These are phyloP conservation scores for Echites panduratus DNA, from an alignment of 257 asterid genomes.

Conservation along the genomic window DNA sequence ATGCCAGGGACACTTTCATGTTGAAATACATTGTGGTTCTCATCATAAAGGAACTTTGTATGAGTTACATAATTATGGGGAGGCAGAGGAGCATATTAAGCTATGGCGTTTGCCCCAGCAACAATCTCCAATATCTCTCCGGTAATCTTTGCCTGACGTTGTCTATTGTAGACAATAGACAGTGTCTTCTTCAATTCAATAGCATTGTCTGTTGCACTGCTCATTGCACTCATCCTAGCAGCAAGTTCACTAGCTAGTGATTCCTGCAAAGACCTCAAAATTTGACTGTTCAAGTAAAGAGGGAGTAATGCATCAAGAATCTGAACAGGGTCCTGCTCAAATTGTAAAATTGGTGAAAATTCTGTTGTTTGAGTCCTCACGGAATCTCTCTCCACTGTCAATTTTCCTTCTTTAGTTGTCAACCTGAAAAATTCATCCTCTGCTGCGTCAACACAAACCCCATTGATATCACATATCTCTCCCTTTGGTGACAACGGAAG, in stretches of 20 bases:
- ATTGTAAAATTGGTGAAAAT: conserved; percentile 77
- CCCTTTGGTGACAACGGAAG: conserved; percentile 92
- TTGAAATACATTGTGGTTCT: conserved; percentile 34
- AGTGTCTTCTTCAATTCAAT: conserved; percentile 54
- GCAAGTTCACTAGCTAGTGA: conserved; percentile 88
- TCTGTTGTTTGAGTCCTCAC: conserved; percentile 55
- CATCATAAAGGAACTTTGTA: conserved; percentile 30
- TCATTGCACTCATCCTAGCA: conserved; percentile 92
- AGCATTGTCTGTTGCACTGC: conserved; percentile 77
- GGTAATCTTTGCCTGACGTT: conserved; percentile 86
- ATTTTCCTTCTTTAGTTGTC: conserved; percentile 78
- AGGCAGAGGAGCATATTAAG: conserved; percentile 18
- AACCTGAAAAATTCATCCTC: conserved; percentile 82
- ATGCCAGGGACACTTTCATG: background rate
- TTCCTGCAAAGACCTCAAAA: conserved; percentile 78
- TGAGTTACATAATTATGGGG: conserved; percentile 22
- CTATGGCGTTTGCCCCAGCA: conserved; percentile 69
- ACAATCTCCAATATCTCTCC: conserved; percentile 95
- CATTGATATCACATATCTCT: conserved; percentile 82
- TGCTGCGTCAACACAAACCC: conserved; percentile 78
- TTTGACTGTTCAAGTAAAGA: conserved; percentile 82
- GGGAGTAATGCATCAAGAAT: conserved; percentile 85
- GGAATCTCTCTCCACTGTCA: conserved; percentile 73
- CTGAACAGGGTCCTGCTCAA: conserved; percentile 90
- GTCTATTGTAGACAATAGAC: conserved; percentile 59